These are phyloP conservation scores for Eutypella sp. DNA, from an alignment of 2,329 filamentous ascomycete genomes.

Conservation along the genomic window DNA sequence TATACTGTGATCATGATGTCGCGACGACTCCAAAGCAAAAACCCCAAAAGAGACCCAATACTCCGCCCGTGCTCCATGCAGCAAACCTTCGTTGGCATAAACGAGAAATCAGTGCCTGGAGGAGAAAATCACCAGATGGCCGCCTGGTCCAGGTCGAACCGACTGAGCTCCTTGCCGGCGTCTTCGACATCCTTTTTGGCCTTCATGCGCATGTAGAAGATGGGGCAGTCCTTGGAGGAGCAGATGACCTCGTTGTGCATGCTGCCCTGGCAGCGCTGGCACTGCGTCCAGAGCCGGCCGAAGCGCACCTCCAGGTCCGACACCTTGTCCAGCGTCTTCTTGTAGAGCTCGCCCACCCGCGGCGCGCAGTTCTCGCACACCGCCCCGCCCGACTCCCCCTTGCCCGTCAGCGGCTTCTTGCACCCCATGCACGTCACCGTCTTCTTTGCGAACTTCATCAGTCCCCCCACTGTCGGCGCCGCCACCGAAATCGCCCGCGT, in stretches of 20 bases:
- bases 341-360: constrained; percentile 87
- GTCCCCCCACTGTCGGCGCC: constrained; percentile 80
- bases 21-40: too few relatives aligned
- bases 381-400: constrained; percentile 75
- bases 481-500: constrained; percentile 92
- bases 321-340: constrained; percentile 80
- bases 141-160: constrained; percentile 83
- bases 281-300: constrained; percentile 93
- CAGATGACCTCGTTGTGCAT: constrained; percentile 99
- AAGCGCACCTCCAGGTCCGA: constrained; percentile 93
- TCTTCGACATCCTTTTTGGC: constrained; percentile 98
- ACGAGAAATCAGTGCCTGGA: too few relatives aligned
- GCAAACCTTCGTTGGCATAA: too few relatives aligned
- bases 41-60: too few relatives aligned
- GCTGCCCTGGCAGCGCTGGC: constrained; percentile 94
- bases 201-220: constrained; percentile 99
- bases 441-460: constrained; percentile 99
- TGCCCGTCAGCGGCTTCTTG: constrained; percentile 86
- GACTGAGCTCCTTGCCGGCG: constrained; percentile 78
- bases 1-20: too few relatives aligned
- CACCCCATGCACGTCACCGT: constrained; percentile 98
- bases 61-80: too few relatives aligned
- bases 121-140: constrained; percentile 54
- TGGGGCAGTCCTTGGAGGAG: constrained; percentile 91
- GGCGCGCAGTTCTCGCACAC: constrained; percentile 84